Base-by-base conservation (phyloP, 1,139 yeast species). In the Spathaspora sp. region DNA sequence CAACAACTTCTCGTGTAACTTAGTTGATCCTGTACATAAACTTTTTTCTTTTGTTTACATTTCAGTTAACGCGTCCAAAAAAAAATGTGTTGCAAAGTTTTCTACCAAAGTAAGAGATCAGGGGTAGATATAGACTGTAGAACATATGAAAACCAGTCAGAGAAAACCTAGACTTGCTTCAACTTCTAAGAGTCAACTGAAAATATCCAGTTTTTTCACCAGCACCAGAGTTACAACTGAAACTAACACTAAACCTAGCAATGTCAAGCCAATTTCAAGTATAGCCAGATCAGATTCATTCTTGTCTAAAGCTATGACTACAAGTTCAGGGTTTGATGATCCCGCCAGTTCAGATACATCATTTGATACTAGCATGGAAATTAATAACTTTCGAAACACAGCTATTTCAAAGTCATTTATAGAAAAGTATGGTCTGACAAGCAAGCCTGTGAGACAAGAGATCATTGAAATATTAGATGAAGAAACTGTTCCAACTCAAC, bases 321-420 rank as follows among this genome's bases (percentile, higher is more conserved):
- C 49, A 4, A 49, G 43, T 41, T 58, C 55, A 41, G 68, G 60
- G 1, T 65, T 65, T 48, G 69, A 65, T 23, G 70, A 64, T 8
- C 43, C 56, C 10, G 55, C 56, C 0, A 63, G 64, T 48, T 57
- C 65, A 13, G 70, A 67, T 43, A 61, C 61, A 4, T 67, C 72
- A 2, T 56, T 65, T 45, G 69, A 53, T 8, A 64, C 69, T 1
- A 68, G 70, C 4, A 39, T 44, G 15, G 72, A 66, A 41, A 46
- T 65, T 7, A 57, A 55, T 38, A 67, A 66, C 47, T 66, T 66
- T 49, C 51, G 56, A 37, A 61, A 58, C 43, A 64, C 67, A 2
- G 40, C 51, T 11, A 47, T 64, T 23, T 45, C 53, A 15, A 47
- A 46, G 42, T 47, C 59, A 8, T 46, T 50, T 43, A 7, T 4